Evolutionary conservation across 305 asterid genomes (phyloP).

Genomic region (Andrographis paniculata): DNA sequence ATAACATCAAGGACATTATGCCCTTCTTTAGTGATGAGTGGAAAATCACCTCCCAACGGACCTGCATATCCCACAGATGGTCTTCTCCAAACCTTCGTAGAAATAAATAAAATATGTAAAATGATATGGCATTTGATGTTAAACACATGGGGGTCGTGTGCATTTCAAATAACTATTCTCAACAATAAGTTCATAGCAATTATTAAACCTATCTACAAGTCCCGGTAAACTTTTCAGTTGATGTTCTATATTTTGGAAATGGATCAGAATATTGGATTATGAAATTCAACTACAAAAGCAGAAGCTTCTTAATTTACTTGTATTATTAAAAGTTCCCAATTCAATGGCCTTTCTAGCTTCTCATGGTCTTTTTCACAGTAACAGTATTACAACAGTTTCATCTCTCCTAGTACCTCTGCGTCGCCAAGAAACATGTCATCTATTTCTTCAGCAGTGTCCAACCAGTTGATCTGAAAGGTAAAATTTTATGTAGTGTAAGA

Average conservation of each 20-base stretch:
- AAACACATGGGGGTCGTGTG: background rate
- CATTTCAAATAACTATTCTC: too few species aligned
- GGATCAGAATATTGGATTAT: too few species aligned
- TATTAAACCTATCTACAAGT: too few species aligned
- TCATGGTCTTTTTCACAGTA: too few species aligned
- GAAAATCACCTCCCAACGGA: constrained; percentile 65
- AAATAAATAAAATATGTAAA: constrained; percentile 2
- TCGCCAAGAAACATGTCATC: constrained; percentile 77
- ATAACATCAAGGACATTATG: constrained; percentile 67
- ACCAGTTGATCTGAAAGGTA: constrained; percentile 50
- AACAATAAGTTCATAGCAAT: too few species aligned
- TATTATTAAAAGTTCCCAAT: too few species aligned
- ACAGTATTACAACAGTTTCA: too few species aligned
- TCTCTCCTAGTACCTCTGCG: constrained; percentile 94
- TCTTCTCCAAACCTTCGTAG: constrained; percentile 66
- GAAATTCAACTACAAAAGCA: too few species aligned
- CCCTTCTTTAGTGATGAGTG: constrained; percentile 64
- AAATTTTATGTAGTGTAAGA: constrained; percentile 13
- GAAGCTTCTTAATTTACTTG: too few species aligned
- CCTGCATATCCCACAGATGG: constrained; percentile 54
- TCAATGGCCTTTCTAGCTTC: too few species aligned
- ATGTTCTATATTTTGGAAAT: too few species aligned
- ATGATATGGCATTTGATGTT: background rate
- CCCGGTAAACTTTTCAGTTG: too few species aligned
- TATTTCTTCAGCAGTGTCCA: constrained; percentile 77